Percentiles rank a stretch among this genome's conserved stretches.
Conservation (phyloP, 2,329 filamentous ascomycete species). For the Penicillium polonicum region DNA sequence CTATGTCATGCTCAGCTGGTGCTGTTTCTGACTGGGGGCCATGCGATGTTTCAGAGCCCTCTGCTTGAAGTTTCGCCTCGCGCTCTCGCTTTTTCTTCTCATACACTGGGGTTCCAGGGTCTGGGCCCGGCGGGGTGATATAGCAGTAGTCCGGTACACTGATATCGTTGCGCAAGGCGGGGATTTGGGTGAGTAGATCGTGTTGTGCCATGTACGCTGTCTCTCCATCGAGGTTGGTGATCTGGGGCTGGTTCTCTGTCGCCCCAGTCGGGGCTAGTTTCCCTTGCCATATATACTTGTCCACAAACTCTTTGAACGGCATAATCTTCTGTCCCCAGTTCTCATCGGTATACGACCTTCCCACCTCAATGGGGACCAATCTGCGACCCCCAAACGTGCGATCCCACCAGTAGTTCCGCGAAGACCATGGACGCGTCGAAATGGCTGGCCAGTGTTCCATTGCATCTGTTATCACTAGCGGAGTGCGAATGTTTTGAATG, state of each 20-base stretch:
- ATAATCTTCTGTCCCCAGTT: conserved; percentile 83
- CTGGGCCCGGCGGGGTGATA: conserved; percentile 59
- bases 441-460: conserved; percentile 75
- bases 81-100: conserved; percentile 35
- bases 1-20: background rate
- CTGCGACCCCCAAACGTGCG: conserved; percentile 73
- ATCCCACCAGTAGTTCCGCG: conserved; percentile 69
- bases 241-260: conserved; percentile 2
- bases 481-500: conserved; percentile 52
- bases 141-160: conserved; percentile 82
- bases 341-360: conserved; percentile 81
- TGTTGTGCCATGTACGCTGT: conserved; percentile 90
- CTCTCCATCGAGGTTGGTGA: conserved; percentile 21
- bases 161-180: conserved; percentile 72
- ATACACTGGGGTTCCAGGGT: conserved; percentile 50
- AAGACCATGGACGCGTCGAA: conserved; percentile 66
- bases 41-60: background rate
- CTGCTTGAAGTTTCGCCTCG: conserved; percentile 9
- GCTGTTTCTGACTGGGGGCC: background rate
- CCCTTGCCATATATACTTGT: conserved; percentile 54
- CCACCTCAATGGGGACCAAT: conserved; percentile 82
- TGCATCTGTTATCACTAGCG: conserved; percentile 68
- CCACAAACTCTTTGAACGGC: conserved; percentile 69
- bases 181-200: conserved; percentile 80
- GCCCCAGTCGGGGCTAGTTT: conserved; percentile 3